These are phyloP conservation scores for Suhomyces bribrorum DNA, from an alignment of 1,139 yeast genomes.

Conservation along the genomic window DNA sequence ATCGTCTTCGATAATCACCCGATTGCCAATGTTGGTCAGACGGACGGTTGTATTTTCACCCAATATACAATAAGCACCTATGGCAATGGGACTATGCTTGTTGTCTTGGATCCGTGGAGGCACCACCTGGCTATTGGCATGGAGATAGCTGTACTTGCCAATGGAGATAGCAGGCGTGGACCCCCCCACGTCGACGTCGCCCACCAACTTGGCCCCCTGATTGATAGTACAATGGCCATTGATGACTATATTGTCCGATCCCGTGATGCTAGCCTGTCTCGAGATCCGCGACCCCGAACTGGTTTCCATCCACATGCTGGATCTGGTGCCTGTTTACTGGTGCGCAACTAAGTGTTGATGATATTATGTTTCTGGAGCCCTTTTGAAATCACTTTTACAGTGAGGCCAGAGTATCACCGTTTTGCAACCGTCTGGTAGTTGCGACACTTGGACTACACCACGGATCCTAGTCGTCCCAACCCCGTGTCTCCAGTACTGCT, in stretches of 20 bases:
- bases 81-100: conserved; percentile 34
- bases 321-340: too few relatives aligned
- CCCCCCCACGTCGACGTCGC: conserved; percentile 19
- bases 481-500: too few relatives aligned
- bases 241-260: conserved; percentile 28
- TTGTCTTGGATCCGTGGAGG: conserved; percentile 33
- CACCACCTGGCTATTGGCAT: conserved; percentile 24
- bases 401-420: too few relatives aligned
- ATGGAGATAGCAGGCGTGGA: conserved; percentile 39
- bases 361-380: too few relatives aligned
- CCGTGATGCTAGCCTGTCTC: conserved; percentile 36
- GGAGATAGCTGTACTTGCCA: conserved; percentile 54
- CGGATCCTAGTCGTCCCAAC: too few relatives aligned
- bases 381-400: too few relatives aligned
- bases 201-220: conserved; percentile 22
- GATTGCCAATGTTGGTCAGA: conserved; percentile 55
- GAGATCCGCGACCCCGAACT: conserved; percentile 60
- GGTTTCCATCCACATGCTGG: conserved; percentile 42
- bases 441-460: too few relatives aligned
- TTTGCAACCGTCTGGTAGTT: too few relatives aligned
- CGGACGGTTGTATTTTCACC: conserved; percentile 45
- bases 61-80: conserved; percentile 62
- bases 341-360: not conserved
- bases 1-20: conserved; percentile 52
- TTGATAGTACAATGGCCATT: conserved; percentile 38